Base-by-base conservation (phyloP, 768 basidiomycete genomes). In the Panaeolus cyanescens region DNA sequence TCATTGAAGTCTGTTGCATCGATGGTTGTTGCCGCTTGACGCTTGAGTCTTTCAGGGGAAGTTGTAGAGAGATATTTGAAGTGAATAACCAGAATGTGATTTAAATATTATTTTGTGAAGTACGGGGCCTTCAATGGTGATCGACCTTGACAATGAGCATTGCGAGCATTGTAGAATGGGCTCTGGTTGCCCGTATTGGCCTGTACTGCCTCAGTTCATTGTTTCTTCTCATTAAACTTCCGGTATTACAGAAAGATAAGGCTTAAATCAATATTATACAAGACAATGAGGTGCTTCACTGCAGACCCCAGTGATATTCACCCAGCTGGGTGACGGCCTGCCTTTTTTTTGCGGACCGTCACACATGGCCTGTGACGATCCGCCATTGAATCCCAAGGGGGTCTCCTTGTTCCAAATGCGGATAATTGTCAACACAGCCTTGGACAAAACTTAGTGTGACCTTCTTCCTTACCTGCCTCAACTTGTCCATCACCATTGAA, bases 361-460 rank as follows among this genome's bases (percentile, higher is more conserved):
- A 17, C 8, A 50, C n/a, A 50, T 19, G 9, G n/a, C 8, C n/a
- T 50, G 45, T 50, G 45, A 50, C 45, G 19, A 8, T 8, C 8
- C 9, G n/a, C 19, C 19, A 19, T 50, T 19, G n/a, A 50, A 50
- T 8, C 19, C 45, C 45, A 20, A 8, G n/a, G 45, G 45, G 45
- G 45, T 50, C 45, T 50, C n/a, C 45, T 50, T 20, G 45, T 50
- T 50, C 45, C 19, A n/a, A n/a, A n/a, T n/a, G n/a, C n/a, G n/a
- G n/a, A n/a, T n/a, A n/a, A n/a, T n/a, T n/a, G n/a, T n/a, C n/a
- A n/a, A n/a, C n/a, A n/a, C n/a, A n/a, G n/a, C n/a, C n/a, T n/a
- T n/a, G n/a, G n/a, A n/a, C n/a, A n/a, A n/a, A n/a, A n/a, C n/a
- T n/a, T n/a, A n/a, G n/a, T n/a, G n/a, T n/a, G n/a, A n/a, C n/a